Evolutionary conservation across 2,329 filamentous ascomycete species (phyloP).

Genomic region (Orbilia blumenaviensis): DNA sequence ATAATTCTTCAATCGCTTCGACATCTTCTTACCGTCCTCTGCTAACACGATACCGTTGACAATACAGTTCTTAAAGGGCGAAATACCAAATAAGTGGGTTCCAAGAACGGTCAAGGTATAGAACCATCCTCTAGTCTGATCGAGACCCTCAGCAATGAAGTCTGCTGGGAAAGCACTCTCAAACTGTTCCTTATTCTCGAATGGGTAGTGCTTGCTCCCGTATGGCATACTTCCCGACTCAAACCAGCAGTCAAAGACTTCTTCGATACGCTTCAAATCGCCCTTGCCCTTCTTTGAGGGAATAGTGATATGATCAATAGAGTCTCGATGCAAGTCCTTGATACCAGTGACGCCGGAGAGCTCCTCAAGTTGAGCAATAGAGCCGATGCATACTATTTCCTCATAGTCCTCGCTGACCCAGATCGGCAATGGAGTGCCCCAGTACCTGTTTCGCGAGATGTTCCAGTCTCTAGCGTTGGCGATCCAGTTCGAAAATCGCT

Average conservation of each 20-base stretch:
- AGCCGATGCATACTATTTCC: conserved; percentile 86
- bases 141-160: conserved; percentile 91
- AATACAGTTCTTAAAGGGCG: conserved; percentile 95
- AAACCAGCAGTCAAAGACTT: conserved; percentile 97
- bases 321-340: conserved; percentile 87
- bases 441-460: conserved; percentile 90
- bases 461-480: conserved; percentile 93
- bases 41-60: conserved; percentile 94
- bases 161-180: conserved; percentile 85
- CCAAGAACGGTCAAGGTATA: conserved; percentile 90
- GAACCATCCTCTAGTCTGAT: conserved; percentile 97
- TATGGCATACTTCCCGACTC: conserved; percentile 97
- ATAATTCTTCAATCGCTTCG: conserved; percentile 95
- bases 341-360: conserved; percentile 89
- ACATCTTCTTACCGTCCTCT: conserved; percentile 98
- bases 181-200: conserved; percentile 84
- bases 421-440: conserved; percentile 90
- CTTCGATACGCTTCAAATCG: conserved; percentile 78
- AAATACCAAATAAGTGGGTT: conserved; percentile 82
- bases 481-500: conserved; percentile 91
- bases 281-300: conserved; percentile 89
- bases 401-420: conserved; percentile 92
- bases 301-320: conserved; percentile 93
- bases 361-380: conserved; percentile 81
- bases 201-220: conserved; percentile 88